Percentiles rank a stretch among this genome's conserved stretches.
Conservation (phyloP, 176 grass and related monocot genomes). For the Oryza glaberrima region DNA sequence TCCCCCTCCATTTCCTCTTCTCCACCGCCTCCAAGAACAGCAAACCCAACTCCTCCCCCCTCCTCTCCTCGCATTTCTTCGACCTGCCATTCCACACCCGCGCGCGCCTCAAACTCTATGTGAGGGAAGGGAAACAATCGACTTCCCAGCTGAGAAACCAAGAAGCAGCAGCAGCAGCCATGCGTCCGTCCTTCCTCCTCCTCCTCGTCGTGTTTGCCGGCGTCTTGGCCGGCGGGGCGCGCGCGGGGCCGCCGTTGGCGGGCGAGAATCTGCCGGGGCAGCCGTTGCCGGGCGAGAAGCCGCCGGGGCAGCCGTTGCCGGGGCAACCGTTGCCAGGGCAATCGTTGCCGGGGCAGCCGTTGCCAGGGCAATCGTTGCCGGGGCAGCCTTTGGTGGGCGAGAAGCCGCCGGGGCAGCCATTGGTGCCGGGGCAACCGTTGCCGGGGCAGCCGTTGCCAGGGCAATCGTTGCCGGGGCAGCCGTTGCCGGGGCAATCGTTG, state of each 20-base stretch:
- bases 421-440: too few species aligned
- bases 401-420: too few species aligned
- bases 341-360: too few species aligned
- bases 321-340: too few species aligned
- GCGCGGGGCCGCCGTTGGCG: neutral
- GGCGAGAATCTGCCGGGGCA: conserved; percentile 45
- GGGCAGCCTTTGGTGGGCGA: too few species aligned
- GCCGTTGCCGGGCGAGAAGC: too few species aligned
- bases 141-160: conserved; percentile 1
- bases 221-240: neutral
- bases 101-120: conserved; percentile 21
- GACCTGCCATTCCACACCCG: conserved; percentile 4
- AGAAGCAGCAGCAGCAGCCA: conserved; percentile 36
- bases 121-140: conserved; percentile 5
- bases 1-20: conserved; percentile 33
- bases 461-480: too few species aligned
- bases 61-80: conserved; percentile 56
- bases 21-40: conserved; percentile 38
- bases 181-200: conserved; percentile 42
- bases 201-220: conserved; percentile 27
- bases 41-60: neutral
- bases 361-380: too few species aligned
- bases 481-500: too few species aligned
- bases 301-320: too few species aligned
- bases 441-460: too few species aligned